Base-by-base conservation (phyloP, 768 basidiomycete species). In the Lentinus tigrinus region DNA sequence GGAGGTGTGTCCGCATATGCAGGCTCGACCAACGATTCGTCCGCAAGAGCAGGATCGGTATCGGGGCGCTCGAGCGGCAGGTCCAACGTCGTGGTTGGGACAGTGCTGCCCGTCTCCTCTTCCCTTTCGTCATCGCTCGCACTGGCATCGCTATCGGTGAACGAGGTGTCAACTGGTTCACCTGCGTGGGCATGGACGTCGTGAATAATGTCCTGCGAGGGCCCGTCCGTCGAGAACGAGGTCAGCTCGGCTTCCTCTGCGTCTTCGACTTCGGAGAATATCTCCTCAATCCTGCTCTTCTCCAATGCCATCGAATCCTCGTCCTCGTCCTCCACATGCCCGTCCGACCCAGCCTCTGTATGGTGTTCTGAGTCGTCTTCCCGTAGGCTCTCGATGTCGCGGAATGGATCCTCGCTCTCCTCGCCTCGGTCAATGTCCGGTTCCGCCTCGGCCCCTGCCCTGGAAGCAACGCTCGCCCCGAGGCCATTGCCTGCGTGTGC, bases 401-500 rank as follows among this genome's bases (percentile, higher is more conserved):
- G 83, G 73, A 98, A 98, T 8, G 93, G 91, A 75, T 98, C 95
- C 64, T 93, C 91, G 60, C 89, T 91, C 42, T 81, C 78, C 40
- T 81, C 77, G 74, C 65, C 70, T 27, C 74, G 78, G 9, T 52
- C 75, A 67, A 58, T 69, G 71, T 64, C 61, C 69, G 60, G 52
- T 67, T 24, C 21, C 21, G 13, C 21, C 23, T 24, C 21, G 13
- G n/a, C 43, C 2, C 43, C 23, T 14, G 19, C 6, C 8, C 43
- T 11, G 3, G 21, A 14, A 11, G 23, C 47, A 16, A 49, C 34
- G 27, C 47, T 31, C 27, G 28, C 47, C 4, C 47, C 47, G 3
- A 49, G 14, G 27, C 28, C 47, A 14, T 26, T 2, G 4, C 47
- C 52, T 52, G 69, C 54, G 56, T 74, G 65, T 24, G 70, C 60